Evolutionary conservation across 345 rosid species (phyloP).

Genomic region (Moricandia moricandioides): DNA sequence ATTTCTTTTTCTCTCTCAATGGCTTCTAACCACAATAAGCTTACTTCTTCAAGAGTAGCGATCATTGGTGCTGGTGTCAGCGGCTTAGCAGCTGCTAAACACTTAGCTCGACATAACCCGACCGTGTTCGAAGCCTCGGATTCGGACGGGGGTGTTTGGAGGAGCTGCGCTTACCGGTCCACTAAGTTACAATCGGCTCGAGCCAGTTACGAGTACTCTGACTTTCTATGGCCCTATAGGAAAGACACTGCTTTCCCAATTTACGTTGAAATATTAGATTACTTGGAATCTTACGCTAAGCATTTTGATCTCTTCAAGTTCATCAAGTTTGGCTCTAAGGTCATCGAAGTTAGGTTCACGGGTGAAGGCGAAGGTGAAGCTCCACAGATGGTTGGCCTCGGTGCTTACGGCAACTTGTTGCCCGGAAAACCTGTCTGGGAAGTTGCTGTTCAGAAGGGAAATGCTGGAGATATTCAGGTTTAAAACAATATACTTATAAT

Average conservation of each 20-base stretch:
- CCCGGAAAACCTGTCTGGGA: conserved; percentile 78
- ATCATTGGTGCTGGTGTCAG: conserved; percentile 90
- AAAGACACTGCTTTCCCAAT: conserved; percentile 65
- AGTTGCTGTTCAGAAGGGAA: conserved; percentile 58
- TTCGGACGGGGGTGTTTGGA: conserved; percentile 91
- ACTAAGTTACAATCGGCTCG: conserved; percentile 81
- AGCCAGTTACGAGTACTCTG: conserved; percentile 70
- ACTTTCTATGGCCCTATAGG: conserved; percentile 77
- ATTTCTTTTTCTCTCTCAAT: conserved; percentile 3
- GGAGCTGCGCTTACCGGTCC: conserved; percentile 61
- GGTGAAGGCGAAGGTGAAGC: conserved; percentile 49
- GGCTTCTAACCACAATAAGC: conserved; percentile 13
- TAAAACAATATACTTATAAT: too few relatives aligned
- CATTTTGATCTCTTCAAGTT: conserved; percentile 62
- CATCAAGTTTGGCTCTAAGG: conserved; percentile 67
- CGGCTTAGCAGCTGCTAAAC: conserved; percentile 75
- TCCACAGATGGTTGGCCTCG: conserved; percentile 4
- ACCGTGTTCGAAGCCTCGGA: conserved; percentile 73
- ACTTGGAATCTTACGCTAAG: conserved; percentile 68
- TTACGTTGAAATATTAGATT: conserved; percentile 59
- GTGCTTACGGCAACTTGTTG: conserved; percentile 42
- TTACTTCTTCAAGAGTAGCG: conserved; percentile 51
- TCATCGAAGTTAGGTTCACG: conserved; percentile 54
- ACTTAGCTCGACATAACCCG: conserved; percentile 61
- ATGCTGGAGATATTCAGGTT: conserved; percentile 62